phyloP scores from a whole-genome alignment of 2,329 filamentous ascomycete species.

The Fusarium nisikadoi region DNA sequence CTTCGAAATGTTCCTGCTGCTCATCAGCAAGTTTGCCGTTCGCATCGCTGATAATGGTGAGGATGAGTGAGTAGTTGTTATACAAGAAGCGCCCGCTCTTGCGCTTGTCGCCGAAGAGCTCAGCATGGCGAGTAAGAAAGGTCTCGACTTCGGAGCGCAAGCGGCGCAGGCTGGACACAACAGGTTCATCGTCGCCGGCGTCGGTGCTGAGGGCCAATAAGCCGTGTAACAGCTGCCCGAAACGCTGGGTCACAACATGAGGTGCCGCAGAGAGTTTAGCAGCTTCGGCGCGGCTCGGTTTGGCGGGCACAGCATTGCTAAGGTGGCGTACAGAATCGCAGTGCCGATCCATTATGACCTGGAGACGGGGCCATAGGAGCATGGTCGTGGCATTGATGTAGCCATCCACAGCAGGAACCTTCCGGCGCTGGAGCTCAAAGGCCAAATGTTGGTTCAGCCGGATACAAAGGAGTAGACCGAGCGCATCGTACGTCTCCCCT shows the following conservation, averaged over 20 bases:
- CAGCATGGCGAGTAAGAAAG: conserved; percentile 81
- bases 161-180: conserved; percentile 81
- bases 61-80: conserved; percentile 95
- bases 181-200: conserved; percentile 92
- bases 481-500: conserved; percentile 80
- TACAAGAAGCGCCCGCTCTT: conserved; percentile 90
- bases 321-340: conserved; percentile 82
- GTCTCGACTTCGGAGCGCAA: conserved; percentile 84
- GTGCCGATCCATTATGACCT: conserved; percentile 92
- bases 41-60: conserved; percentile 87
- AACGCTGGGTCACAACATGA: conserved; percentile 92
- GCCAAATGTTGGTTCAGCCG: conserved; percentile 93
- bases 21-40: conserved; percentile 79
- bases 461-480: conserved; percentile 91
- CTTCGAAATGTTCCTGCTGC: conserved; percentile 79
- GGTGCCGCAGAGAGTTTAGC: conserved; percentile 80
- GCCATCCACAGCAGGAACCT: conserved; percentile 86
- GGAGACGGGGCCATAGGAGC: conserved; percentile 95
- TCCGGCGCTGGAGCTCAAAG: conserved; percentile 91
- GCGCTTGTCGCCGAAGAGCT: conserved; percentile 78
- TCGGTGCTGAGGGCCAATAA: conserved; percentile 87
- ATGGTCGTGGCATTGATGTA: conserved; percentile 97
- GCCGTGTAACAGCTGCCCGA: conserved; percentile 89
- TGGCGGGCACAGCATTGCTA: conserved; percentile 63
- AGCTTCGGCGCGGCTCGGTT: conserved; percentile 59